Conservation (phyloP, 345 rosid genomes). For the Geranium brycei region DNA sequence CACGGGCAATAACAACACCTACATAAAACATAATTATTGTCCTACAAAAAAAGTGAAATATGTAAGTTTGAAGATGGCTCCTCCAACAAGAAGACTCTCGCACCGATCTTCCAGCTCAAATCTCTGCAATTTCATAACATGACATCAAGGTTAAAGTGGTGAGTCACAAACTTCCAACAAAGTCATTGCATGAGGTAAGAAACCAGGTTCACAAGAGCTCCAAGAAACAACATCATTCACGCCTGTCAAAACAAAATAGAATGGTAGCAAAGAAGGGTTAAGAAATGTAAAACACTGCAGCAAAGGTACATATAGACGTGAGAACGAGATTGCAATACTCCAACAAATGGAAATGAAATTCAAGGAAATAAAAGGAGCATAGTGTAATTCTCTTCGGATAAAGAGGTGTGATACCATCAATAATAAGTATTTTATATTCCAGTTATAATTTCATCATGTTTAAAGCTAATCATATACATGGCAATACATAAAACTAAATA, state of each 20-base stretch:
- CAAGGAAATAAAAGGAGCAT: not conserved
- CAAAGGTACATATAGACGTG: conserved; percentile 8
- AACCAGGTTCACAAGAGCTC: conserved; percentile 85
- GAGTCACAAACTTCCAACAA: conserved; percentile 54
- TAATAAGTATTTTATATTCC: not conserved
- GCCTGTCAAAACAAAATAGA: conserved; percentile 52
- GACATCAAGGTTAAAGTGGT: conserved; percentile 97
- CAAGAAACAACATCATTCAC: conserved; percentile 57
- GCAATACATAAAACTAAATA: not conserved
- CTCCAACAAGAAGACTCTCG: conserved; percentile 1
- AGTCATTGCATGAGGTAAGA: conserved; percentile 85
- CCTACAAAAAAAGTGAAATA: not conserved
- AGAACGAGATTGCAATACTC: not conserved
- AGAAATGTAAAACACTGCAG: conserved; percentile 21
- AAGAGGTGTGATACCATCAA: not conserved
- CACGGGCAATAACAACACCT: not conserved
- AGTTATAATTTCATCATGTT: not conserved
- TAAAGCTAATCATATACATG: not conserved
- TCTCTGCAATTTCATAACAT: conserved; percentile 99
- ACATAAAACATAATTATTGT: not conserved
- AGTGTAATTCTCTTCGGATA: too few relatives aligned
- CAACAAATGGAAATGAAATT: too few relatives aligned
- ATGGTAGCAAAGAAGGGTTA: conserved; percentile 35
- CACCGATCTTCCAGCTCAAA: conserved; percentile 30
- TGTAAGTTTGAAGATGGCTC: not conserved